Evolutionary conservation across 371 early-diverging fungal genomes (phyloP).

Genomic region (Lichtheimia hyalospora): DNA sequence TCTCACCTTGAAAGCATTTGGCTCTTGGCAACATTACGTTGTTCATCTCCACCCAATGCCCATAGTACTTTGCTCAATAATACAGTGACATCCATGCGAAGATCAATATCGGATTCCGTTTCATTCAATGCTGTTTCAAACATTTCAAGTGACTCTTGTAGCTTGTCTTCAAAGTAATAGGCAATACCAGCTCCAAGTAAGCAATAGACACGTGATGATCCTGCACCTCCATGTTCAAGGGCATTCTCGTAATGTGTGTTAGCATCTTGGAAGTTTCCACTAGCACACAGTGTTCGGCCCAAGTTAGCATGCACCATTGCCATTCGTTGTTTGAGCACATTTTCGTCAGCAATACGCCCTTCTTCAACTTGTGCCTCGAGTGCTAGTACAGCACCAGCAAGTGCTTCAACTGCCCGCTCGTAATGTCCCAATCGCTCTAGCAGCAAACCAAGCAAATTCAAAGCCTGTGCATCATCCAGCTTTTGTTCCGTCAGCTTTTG

Average conservation of each 20-base stretch:
- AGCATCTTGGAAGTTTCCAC: slow-evolving; percentile 51
- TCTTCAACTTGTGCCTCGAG: slow-evolving; percentile 39
- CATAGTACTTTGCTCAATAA: slow-evolving; percentile 84
- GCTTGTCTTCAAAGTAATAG: slow-evolving; percentile 68
- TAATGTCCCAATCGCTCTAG: slow-evolving; percentile 73
- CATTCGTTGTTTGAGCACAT: slow-evolving; percentile 17
- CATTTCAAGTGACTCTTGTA: slow-evolving; percentile 65
- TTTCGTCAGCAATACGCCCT: slow-evolving; percentile 16
- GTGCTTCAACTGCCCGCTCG: slow-evolving; percentile 67
- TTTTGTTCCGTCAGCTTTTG: slow-evolving; percentile 73
- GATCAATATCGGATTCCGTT: slow-evolving; percentile 44
- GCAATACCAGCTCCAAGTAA: slow-evolving; percentile 75
- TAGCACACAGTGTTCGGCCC: slow-evolving; percentile 63
- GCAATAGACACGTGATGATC: slow-evolving; percentile 43
- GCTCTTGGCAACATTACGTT: slow-evolving; percentile 76
- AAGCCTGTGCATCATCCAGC: slow-evolving; percentile 58
- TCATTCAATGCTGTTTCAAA: slow-evolving; percentile 75
- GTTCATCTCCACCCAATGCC: slow-evolving; percentile 81
- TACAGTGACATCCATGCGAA: slow-evolving; percentile 66
- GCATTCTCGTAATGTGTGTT: slow-evolving; percentile 38
- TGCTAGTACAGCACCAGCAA: slow-evolving; percentile 57
- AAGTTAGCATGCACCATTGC: slow-evolving; percentile 56
- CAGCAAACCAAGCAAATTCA: slow-evolving; percentile 75
- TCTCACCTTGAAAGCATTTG: slow-evolving; percentile 67
- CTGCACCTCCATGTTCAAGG: slow-evolving; percentile 28